phyloP scores from a whole-genome alignment of 805 yeast species.

The Zygosaccharomyces kombuchaensis region DNA sequence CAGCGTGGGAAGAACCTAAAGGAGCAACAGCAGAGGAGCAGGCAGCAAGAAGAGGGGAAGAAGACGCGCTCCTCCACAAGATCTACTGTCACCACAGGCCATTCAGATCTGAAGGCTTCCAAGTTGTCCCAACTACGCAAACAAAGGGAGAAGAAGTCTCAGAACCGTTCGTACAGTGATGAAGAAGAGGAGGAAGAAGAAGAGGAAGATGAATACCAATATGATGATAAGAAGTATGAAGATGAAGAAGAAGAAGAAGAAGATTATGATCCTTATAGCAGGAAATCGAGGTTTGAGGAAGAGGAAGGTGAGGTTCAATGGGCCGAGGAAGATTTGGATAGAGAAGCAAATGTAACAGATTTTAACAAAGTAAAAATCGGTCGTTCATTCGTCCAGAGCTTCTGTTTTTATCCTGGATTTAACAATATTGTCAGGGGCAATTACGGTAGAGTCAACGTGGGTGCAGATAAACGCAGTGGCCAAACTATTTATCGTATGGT shows the following conservation, averaged over 20 bases:
- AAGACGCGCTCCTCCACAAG: slow-evolving; percentile 32
- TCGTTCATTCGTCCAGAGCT: slow-evolving; percentile 67
- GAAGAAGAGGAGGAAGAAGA: slow-evolving; percentile 43
- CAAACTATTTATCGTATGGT: slow-evolving; percentile 77
- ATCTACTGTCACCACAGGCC: slow-evolving; percentile 39
- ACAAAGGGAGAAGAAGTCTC: slow-evolving; percentile 63
- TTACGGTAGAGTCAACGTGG: slow-evolving; percentile 79
- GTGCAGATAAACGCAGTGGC: slow-evolving; percentile 58
- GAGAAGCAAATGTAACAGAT: slow-evolving; percentile 53
- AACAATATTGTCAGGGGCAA: slow-evolving; percentile 65
- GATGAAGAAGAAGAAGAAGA: slow-evolving; percentile 42
- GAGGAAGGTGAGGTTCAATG: slow-evolving; percentile 47
- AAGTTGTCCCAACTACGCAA: slow-evolving; percentile 70
- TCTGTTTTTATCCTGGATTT: slow-evolving; percentile 79
- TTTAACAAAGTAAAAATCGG: slow-evolving; percentile 74
- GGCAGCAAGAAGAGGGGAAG: slow-evolving; percentile 25
- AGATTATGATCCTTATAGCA: slow-evolving; percentile 36
- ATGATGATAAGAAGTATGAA: slow-evolving; percentile 35
- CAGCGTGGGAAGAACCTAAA: slow-evolving; percentile 62
- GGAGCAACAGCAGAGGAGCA: slow-evolving; percentile 27
- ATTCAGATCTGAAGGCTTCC: slow-evolving; percentile 40
- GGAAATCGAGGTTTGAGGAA: slow-evolving; percentile 36
- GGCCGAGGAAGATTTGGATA: slow-evolving; percentile 42
- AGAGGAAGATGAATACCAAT: slow-evolving; percentile 42
- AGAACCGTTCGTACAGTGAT: slow-evolving; percentile 40